Evolutionary conservation across 768 basidiomycete genomes (phyloP).

Genomic region (Leccinum uliginosum): DNA sequence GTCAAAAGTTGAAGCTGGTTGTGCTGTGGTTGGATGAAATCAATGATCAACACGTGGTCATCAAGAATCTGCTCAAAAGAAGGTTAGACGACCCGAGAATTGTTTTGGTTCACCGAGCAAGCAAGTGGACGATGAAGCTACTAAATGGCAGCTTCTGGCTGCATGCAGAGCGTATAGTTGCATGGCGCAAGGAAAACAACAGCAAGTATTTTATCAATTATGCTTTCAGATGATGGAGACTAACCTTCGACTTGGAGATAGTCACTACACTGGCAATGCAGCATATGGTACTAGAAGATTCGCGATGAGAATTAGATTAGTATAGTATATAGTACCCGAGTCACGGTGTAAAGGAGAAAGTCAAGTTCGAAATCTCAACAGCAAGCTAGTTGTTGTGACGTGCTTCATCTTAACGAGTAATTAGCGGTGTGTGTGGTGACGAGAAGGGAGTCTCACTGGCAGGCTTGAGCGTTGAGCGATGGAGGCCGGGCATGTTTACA

Average conservation of each 20-base stretch:
- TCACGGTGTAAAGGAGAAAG: not conserved
- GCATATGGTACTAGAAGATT: not conserved
- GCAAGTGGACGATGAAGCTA: not conserved
- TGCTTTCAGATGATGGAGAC: not conserved
- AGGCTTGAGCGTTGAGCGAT: too few relatives aligned
- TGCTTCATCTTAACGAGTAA: too few relatives aligned
- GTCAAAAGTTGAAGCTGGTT: not conserved
- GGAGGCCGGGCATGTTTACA: not conserved
- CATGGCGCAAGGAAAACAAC: not conserved
- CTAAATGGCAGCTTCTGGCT: not conserved
- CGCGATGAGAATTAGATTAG: not conserved
- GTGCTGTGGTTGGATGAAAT: not conserved
- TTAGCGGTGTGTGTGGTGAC: not conserved
- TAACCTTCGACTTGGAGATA: not conserved
- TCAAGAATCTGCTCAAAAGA: not conserved
- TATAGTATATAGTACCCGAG: too few relatives aligned
- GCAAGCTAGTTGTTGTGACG: too few relatives aligned
- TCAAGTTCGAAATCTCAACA: too few relatives aligned
- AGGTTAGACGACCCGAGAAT: not conserved
- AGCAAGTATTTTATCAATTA: not conserved
- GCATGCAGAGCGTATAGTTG: not conserved
- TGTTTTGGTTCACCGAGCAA: not conserved
- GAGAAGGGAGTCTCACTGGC: not conserved
- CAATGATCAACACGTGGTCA: not conserved
- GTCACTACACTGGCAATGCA: not conserved